Evolutionary conservation across 179 eudicot genomes (phyloP), one percentile per base, ranked within the genome.

Genomic region (Patellifolia procumbens): DNA sequence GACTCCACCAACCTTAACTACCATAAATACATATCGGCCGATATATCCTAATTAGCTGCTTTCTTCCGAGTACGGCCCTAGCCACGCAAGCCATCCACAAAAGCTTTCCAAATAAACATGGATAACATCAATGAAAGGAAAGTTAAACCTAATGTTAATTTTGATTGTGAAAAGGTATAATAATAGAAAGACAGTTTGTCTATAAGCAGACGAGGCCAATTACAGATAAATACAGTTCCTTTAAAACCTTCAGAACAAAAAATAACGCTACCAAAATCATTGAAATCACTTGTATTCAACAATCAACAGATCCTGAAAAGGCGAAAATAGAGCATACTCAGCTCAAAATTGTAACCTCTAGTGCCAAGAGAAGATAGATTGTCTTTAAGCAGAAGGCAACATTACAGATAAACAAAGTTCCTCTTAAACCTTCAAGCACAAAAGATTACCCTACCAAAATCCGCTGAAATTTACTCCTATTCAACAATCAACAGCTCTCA

Each of bases 401-500:
- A 49, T 53, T 53, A 20, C 59, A 53, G 10, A 53, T n/a, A 20
- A 53, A 53, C 26, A 9, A 24, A 53, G 59, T 53, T n/a, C 59
- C 59, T n/a, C 59, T 53, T 48, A 48, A 48, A 5, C 59, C 59
- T n/a, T n/a, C 28, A 12, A 19, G 12, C 11, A 35, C 43, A 34
- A 35, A 17, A 32, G 45, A 19, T 32, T 45, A 32, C 7, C 45
- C 34, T 7, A 0, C 28, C 35, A 59, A 59, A 22, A 64, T 64
- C 19, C 7, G 5, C 32, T n/a, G 5, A 24, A 12, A n/a, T n/a
- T 42, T 12, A 12, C 51, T n/a, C 26, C 20, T 3, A n/a, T 12
- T 69, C 24, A 43, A 69, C 56, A 46, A 48, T 69, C 73, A 69
- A 28, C 35, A 26, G 3, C 51, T 39, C 71, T 52, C 20, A 9